phyloP scores from a whole-genome alignment of 2,329 filamentous ascomycete species.

The Phyllosticta paracitricarpa region DNA sequence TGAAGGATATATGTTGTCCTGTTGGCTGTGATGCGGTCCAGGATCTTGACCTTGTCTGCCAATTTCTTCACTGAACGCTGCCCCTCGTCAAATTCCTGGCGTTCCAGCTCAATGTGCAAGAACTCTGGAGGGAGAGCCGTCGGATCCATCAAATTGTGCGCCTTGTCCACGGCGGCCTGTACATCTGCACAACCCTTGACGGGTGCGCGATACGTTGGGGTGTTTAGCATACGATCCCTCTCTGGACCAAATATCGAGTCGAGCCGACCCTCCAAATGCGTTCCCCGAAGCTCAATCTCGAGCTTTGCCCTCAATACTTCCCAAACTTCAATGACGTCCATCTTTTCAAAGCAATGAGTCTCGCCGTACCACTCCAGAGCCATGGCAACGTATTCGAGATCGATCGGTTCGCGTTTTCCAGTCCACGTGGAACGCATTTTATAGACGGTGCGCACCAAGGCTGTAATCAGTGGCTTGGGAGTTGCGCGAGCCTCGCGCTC shows the following conservation, averaged over 20 bases:
- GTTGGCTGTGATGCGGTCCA: conserved; percentile 44
- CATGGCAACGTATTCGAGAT: conserved; percentile 25
- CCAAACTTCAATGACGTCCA: conserved; percentile 47
- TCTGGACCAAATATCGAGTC: conserved; percentile 38
- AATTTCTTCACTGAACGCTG: conserved; percentile 48
- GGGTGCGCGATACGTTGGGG: conserved; percentile 23
- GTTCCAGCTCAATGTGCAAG: conserved; percentile 46
- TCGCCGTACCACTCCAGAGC: conserved; percentile 33
- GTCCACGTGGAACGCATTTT: conserved; percentile 29
- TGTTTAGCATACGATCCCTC: conserved; percentile 18
- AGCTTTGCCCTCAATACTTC: conserved; percentile 42
- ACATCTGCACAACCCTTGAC: conserved; percentile 28
- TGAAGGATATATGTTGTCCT: conserved; percentile 45
- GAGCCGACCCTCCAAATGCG: conserved; percentile 31
- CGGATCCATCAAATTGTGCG: conserved; percentile 18
- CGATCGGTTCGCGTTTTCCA: conserved; percentile 17
- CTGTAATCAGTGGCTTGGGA: conserved; percentile 42
- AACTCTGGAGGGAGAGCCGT: conserved; percentile 34
- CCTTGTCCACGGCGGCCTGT: conserved; percentile 31
- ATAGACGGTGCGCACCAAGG: conserved; percentile 43
- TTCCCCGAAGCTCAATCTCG: conserved; percentile 42
- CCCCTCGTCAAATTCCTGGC: conserved; percentile 46
- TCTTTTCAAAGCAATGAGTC: conserved; percentile 28
- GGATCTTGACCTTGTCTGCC: conserved; percentile 45
- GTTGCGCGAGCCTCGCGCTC: conserved; percentile 34